Base-by-base conservation (phyloP, 208 protist species). In the Tetramitus jugosus region DNA sequence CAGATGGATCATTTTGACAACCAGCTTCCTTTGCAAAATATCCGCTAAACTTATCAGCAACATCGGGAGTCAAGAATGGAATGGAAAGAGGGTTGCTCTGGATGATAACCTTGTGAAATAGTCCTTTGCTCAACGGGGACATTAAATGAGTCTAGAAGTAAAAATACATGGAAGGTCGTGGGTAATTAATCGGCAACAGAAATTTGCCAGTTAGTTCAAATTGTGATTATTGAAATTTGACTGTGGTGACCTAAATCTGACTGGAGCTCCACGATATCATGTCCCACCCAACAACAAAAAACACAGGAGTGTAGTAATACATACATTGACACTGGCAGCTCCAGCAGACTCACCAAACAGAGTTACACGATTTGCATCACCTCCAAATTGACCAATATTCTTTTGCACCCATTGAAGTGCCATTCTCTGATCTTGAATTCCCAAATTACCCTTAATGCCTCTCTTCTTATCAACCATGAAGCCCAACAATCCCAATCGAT, bases 291-390 rank as follows among this genome's bases (percentile, higher is more conserved):
- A n/a, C n/a, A n/a, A n/a, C n/a, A n/a, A 20, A 80, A 82, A n/a
- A 56, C 72, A 10, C 87, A 43, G 60, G 88, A 87, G 17, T 71
- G n/a, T n/a, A n/a, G n/a, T n/a, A n/a, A n/a, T n/a, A n/a, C n/a
- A n/a, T n/a, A n/a, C 67, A 31, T 60, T 56, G 35, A 89, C 78
- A 72, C 56, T 82, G 6, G 49, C 68, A 7, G 77, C 85, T n/a
- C 88, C 88, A 2, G 88, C 88, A n/a, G 40, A 77, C 77, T 90
- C 53, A 33, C 88, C 88, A 76, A 80, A 81, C 3, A 91, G 33
- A 7, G 85, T 88, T 23, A 91, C 86, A 39, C 56, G 31, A 37
- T 49, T 43, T 17, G 86, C 60, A 76, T 91, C 71, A 46, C 88
- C 88, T 60, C 88, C 87, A 72, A 91, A 91, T 31, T 20, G 13